Evolutionary conservation across 805 yeast genomes (phyloP).

Genomic region (Pichia scutulata): DNA sequence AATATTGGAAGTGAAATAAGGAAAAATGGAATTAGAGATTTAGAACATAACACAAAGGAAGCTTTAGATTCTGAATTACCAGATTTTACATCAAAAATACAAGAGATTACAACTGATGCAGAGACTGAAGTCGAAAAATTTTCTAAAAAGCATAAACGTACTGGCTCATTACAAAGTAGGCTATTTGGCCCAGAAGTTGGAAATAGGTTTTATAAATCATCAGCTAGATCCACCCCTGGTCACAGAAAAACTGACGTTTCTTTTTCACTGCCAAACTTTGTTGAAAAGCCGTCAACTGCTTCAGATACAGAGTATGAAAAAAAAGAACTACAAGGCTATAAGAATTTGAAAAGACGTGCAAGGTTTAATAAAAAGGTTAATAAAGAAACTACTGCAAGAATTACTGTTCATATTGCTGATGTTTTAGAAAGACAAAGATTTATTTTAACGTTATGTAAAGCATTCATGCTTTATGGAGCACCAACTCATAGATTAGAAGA

Average conservation of each 20-base stretch:
- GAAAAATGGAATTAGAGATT: not conserved
- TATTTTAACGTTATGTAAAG: slow-evolving; percentile 76
- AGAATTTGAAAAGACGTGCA: slow-evolving; percentile 18
- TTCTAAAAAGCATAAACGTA: slow-evolving; percentile 3
- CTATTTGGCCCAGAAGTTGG: not conserved
- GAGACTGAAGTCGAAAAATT: not conserved
- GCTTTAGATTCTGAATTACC: not conserved
- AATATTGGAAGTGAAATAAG: slow-evolving; percentile 3
- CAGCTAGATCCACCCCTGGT: not conserved
- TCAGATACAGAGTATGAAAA: slow-evolving; percentile 5
- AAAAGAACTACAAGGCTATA: slow-evolving; percentile 2
- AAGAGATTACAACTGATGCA: slow-evolving; percentile 1
- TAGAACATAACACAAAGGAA: not conserved
- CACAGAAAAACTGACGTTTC: slow-evolving; percentile 1
- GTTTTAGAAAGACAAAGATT: slow-evolving; percentile 82
- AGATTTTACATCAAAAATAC: not conserved
- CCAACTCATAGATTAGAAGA: slow-evolving; percentile 95
- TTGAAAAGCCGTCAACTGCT: slow-evolving; percentile 1
- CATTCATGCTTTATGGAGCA: slow-evolving; percentile 90
- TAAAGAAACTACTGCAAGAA: slow-evolving; percentile 51
- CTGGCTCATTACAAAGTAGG: slow-evolving; percentile 2
- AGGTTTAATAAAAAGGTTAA: slow-evolving; percentile 25
- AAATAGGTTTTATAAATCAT: not conserved
- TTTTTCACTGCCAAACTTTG: slow-evolving; percentile 12
- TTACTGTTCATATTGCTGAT: slow-evolving; percentile 90